Conservation (phyloP, 371 early-diverging fungal species). For the Capniomyces stellatus region DNA sequence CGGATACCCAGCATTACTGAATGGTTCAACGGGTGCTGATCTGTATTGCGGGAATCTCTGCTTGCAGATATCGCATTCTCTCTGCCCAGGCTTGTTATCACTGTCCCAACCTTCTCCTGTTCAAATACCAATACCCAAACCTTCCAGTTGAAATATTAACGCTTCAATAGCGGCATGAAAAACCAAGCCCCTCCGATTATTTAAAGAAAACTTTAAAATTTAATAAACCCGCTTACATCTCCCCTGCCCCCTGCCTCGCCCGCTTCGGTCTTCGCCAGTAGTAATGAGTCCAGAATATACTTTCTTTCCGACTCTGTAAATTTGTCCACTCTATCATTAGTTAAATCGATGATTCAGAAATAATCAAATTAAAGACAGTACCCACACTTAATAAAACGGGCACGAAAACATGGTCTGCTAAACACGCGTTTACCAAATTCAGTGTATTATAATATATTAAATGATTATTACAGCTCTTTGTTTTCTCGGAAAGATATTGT, state of each 20-base stretch:
- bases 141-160: neutral
- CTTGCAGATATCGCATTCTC: conserved; percentile 8
- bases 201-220: too few species aligned
- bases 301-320: neutral
- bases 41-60: conserved; percentile 4
- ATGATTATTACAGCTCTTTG: neutral
- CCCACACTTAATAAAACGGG: too few species aligned
- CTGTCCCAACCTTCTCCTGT: conserved; percentile 4
- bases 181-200: too few species aligned
- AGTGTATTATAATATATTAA: too few species aligned
- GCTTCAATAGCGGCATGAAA: neutral
- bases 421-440: too few species aligned
- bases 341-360: neutral
- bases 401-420: too few species aligned
- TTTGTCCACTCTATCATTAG: neutral
- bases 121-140: neutral
- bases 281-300: neutral
- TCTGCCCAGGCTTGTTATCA: conserved; percentile 8
- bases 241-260: too few species aligned
- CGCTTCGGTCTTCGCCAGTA: conserved; percentile 6
- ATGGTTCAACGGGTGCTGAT: conserved; percentile 25
- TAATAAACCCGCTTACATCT: too few species aligned
- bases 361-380: too few species aligned
- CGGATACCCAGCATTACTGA: conserved; percentile 28
- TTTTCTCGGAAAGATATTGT: conserved; percentile 26